Evolutionary conservation across 192 early-diverging fungal genomes (phyloP).

Genomic region (Bifiguratus adelaidae): DNA sequence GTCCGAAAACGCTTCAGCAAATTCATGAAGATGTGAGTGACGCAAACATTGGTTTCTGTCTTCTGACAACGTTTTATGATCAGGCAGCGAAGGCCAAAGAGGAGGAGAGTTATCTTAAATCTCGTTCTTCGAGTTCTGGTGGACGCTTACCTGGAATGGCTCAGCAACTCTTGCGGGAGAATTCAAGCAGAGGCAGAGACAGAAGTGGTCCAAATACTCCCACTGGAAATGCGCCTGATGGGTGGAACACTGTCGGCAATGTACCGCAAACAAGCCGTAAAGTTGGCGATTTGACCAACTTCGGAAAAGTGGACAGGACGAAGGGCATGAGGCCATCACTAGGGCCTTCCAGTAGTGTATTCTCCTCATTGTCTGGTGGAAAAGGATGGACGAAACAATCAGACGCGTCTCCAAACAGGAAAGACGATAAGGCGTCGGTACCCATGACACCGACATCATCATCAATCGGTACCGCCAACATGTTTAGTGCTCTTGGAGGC

Average conservation of each 20-base stretch:
- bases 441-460: not conserved
- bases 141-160: slow-evolving; percentile 43
- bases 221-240: slow-evolving; percentile 42
- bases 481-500: not conserved
- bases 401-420: no score
- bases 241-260: slow-evolving; percentile 47
- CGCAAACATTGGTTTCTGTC: no score
- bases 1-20: slow-evolving; percentile 83
- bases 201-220: slow-evolving; percentile 17
- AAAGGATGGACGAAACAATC: not conserved
- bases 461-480: slow-evolving; percentile 1
- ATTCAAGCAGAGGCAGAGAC: slow-evolving; percentile 31
- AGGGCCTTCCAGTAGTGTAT: not conserved
- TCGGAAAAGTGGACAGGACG: slow-evolving; percentile 53
- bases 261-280: slow-evolving; percentile 33
- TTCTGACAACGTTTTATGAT: no score
- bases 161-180: slow-evolving; percentile 39
- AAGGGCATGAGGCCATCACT: slow-evolving; percentile 17
- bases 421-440: not conserved
- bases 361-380: slow-evolving; percentile 18
- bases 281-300: slow-evolving; percentile 55
- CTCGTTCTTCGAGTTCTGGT: slow-evolving; percentile 45
- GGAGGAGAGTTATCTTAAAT: slow-evolving; percentile 53
- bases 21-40: slow-evolving; percentile 56
- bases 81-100: slow-evolving; percentile 43